phyloP scores from a whole-genome alignment of 2,329 filamentous ascomycete species.

The Mycosphaerella sp. region DNA sequence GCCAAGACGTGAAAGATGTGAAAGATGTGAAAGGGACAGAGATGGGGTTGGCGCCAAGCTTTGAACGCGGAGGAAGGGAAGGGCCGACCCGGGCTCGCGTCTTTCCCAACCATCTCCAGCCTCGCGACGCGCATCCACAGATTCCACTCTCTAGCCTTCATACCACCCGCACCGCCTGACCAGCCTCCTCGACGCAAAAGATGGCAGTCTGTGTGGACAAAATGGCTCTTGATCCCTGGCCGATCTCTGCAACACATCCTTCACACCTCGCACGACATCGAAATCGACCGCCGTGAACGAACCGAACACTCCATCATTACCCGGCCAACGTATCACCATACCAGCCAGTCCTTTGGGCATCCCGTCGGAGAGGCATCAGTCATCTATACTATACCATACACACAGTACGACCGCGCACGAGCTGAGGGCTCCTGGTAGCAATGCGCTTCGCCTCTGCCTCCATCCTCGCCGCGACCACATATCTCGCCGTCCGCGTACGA shows the following conservation, averaged over 20 bases:
- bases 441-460: slow-evolving; percentile 15
- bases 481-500: slow-evolving; percentile 21
- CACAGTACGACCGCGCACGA: neutral
- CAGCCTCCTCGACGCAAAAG: slow-evolving; percentile 3
- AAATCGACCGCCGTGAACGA: slow-evolving; percentile 17
- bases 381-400: neutral
- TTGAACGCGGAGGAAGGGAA: neutral
- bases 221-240: neutral
- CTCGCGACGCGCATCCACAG: slow-evolving; percentile 5
- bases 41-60: neutral
- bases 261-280: slow-evolving; percentile 13
- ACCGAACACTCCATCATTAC: neutral
- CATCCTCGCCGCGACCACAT: slow-evolving; percentile 20
- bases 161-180: neutral
- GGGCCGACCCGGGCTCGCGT: too few relatives aligned
- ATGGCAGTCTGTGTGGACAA: slow-evolving; percentile 2
- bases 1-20: neutral
- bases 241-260: slow-evolving; percentile 7
- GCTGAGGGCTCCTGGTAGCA: neutral
- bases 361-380: neutral
- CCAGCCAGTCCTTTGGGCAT: neutral
- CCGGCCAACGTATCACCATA: slow-evolving; percentile 3
- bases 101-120: slow-evolving; percentile 8
- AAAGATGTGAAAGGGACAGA: neutral
- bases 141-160: neutral